A percentile compares a stretch with the other conserved stretches of the same genome.
Evolutionary conservation across 1,284 basidiomycete species (phyloP).

Genomic region (Moniliophthora roreri): DNA sequence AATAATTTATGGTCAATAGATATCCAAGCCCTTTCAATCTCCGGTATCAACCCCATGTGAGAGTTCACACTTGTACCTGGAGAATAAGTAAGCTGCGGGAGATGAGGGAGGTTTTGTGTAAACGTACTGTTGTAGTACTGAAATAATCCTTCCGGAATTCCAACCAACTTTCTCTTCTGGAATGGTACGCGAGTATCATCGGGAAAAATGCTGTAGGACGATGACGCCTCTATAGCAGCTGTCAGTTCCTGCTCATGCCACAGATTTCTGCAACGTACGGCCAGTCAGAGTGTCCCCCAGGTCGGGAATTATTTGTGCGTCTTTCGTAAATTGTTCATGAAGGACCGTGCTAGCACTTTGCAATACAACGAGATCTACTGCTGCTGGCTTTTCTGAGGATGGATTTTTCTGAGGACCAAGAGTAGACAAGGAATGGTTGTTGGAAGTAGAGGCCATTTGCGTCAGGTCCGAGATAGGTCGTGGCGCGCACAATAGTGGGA

Average conservation of each 20-base stretch:
- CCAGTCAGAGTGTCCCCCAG: slow-evolving; percentile 62
- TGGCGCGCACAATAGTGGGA: not conserved
- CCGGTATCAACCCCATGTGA: slow-evolving; percentile 89
- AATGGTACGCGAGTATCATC: slow-evolving; percentile 81
- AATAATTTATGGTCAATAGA: slow-evolving; percentile 94
- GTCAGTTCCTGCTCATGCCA: slow-evolving; percentile 8
- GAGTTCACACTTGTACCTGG: slow-evolving; percentile 60
- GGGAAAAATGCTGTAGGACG: slow-evolving; percentile 73
- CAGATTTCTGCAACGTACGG: slow-evolving; percentile 36
- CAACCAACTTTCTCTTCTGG: slow-evolving; percentile 73
- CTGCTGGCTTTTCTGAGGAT: slow-evolving; percentile 27
- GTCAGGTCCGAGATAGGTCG: no score
- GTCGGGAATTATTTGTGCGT: slow-evolving; percentile 72
- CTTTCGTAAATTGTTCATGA: slow-evolving; percentile 67
- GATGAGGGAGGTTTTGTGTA: not conserved
- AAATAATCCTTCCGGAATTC: slow-evolving; percentile 82
- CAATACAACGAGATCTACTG: slow-evolving; percentile 60
- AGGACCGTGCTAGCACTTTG: slow-evolving; percentile 65
- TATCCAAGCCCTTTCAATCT: slow-evolving; percentile 95
- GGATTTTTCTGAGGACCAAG: not conserved
- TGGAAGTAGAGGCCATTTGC: slow-evolving; percentile 14
- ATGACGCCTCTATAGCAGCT: slow-evolving; percentile 57
- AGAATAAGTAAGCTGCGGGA: slow-evolving; percentile 18
- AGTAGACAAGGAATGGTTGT: not conserved
- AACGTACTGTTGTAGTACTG: slow-evolving; percentile 77